Percentiles rank a stretch among this genome's conserved stretches.
These are phyloP conservation scores for Eucalyptus regnans DNA, from an alignment of 345 rosid genomes.

Conservation along the genomic window DNA sequence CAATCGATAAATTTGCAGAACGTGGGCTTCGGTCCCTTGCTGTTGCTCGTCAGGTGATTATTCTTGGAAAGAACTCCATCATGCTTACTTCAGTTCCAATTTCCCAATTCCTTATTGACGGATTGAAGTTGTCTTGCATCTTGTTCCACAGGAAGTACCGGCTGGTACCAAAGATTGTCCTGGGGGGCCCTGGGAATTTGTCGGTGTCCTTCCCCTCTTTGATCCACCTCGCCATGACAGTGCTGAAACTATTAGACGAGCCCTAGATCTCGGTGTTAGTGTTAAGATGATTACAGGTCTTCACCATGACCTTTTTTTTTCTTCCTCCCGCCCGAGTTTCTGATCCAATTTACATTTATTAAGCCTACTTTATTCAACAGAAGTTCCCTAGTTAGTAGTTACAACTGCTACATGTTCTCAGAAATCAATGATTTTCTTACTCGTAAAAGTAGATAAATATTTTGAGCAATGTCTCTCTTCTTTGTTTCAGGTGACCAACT, in stretches of 20 bases:
- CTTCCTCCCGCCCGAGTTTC: neutral
- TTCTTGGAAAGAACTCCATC: neutral
- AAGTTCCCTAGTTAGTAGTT: neutral
- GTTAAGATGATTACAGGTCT: slow-evolving; percentile 76
- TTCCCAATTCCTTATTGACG: neutral
- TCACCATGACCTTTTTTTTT: neutral
- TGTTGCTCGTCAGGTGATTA: slow-evolving; percentile 65
- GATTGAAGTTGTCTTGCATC: neutral
- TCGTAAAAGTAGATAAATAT: neutral
- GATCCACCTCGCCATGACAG: slow-evolving; percentile 82
- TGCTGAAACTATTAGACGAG: slow-evolving; percentile 65
- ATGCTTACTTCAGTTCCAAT: neutral
- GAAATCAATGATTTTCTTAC: neutral
- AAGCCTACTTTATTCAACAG: neutral
- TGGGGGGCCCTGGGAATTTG: slow-evolving; percentile 90
- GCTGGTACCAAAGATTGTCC: slow-evolving; percentile 60
- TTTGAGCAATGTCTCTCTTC: neutral
- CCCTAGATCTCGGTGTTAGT: slow-evolving; percentile 61
- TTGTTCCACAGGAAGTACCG: slow-evolving; percentile 32
- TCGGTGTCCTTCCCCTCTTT: slow-evolving; percentile 65
- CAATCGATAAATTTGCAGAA: slow-evolving; percentile 62
- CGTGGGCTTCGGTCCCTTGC: slow-evolving; percentile 90
- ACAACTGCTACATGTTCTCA: neutral
- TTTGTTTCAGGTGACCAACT: slow-evolving; percentile 67
- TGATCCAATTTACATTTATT: neutral